Percentiles rank a stretch among this genome's conserved stretches.
Conservation (phyloP, 805 yeast genomes). For the Metschnikowia cubensis region DNA sequence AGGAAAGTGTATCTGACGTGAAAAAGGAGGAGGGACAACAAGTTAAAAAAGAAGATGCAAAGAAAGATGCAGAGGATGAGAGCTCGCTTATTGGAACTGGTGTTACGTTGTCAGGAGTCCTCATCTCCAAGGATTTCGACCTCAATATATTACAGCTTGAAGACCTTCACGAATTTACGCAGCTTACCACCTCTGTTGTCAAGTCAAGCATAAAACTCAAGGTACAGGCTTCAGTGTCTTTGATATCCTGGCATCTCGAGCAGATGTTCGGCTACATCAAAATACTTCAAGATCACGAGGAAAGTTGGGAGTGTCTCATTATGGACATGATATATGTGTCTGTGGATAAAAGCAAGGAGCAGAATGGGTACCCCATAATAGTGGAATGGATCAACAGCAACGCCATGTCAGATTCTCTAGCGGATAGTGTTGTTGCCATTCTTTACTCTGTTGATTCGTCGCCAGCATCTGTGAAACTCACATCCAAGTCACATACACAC, state of each 20-base stretch:
- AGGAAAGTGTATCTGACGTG: neutral
- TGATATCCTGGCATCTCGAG: constrained; percentile 82
- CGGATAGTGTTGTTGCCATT: constrained; percentile 90
- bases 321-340: constrained; percentile 43
- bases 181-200: constrained; percentile 77
- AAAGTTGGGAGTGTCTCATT: constrained; percentile 41
- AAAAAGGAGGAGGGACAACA: constrained; percentile 4
- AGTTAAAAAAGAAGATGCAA: constrained; percentile 6
- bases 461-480: constrained; percentile 88
- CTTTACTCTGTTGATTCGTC: constrained; percentile 88
- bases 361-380: constrained; percentile 43
- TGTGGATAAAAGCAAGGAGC: constrained; percentile 33
- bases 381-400: constrained; percentile 90
- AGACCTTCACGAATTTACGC: constrained; percentile 86
- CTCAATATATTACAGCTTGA: constrained; percentile 76
- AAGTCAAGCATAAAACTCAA: constrained; percentile 76
- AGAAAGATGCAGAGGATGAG: constrained; percentile 11
- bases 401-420: constrained; percentile 80
- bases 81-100: constrained; percentile 23
- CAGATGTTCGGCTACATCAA: constrained; percentile 93
- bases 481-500: constrained; percentile 58
- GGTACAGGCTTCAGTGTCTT: constrained; percentile 75
- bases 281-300: constrained; percentile 53
- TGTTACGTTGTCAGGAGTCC: constrained; percentile 64
- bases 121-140: constrained; percentile 89